Evolutionary conservation across 1,139 yeast genomes (phyloP).

Genomic region (Yamadazyma kanchanaburiensis): DNA sequence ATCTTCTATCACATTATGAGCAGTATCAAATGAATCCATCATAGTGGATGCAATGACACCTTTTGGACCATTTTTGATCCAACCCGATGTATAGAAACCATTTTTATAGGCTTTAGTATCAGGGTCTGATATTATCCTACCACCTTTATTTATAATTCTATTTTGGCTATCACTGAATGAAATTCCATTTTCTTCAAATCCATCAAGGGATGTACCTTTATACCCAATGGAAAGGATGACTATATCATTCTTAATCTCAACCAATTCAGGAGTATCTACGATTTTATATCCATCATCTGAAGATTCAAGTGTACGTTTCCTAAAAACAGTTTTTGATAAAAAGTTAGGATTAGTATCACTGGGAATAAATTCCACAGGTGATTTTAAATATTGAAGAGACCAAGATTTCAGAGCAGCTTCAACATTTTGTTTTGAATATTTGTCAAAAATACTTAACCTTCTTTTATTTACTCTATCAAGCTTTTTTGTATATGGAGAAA

Average conservation of each 20-base stretch:
- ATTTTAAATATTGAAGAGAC: slow-evolving; percentile 65
- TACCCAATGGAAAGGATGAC: slow-evolving; percentile 85
- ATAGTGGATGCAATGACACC: slow-evolving; percentile 94
- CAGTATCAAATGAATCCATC: slow-evolving; percentile 79
- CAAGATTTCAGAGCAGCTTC: slow-evolving; percentile 42
- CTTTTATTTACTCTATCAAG: slow-evolving; percentile 70
- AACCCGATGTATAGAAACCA: slow-evolving; percentile 82
- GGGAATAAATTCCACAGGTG: slow-evolving; percentile 57
- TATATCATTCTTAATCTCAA: slow-evolving; percentile 51
- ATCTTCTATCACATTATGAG: slow-evolving; percentile 61
- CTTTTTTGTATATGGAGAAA: slow-evolving; percentile 31
- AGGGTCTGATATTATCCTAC: slow-evolving; percentile 46
- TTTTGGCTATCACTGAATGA: slow-evolving; percentile 53
- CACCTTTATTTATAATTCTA: slow-evolving; percentile 55
- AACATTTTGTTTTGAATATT: slow-evolving; percentile 32
- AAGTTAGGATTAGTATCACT: slow-evolving; percentile 24
- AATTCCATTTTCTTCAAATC: slow-evolving; percentile 51
- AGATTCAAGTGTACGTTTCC: slow-evolving; percentile 39
- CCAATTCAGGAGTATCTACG: slow-evolving; percentile 35
- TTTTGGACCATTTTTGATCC: slow-evolving; percentile 86
- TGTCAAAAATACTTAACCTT: slow-evolving; percentile 59
- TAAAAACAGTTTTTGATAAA: slow-evolving; percentile 49
- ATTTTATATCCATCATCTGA: slow-evolving; percentile 34
- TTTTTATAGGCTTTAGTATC: slow-evolving; percentile 19
- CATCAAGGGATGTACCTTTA: slow-evolving; percentile 61